Evolutionary conservation across 352 stramenopile species (phyloP), one percentile per base, ranked within the genome.

Genomic region (Pythium folliculosum): DNA sequence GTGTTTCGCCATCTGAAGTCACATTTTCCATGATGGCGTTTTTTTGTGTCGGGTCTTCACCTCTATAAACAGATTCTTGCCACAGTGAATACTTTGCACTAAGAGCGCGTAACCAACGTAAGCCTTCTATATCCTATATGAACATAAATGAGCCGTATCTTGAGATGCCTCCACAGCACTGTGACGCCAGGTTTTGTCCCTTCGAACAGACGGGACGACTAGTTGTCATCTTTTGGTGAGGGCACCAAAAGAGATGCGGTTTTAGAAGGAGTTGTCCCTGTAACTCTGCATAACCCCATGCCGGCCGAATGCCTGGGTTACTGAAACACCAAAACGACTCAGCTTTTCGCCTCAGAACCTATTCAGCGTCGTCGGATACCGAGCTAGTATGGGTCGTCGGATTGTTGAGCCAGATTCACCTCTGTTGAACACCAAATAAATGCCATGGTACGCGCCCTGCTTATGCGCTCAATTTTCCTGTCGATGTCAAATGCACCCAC

Each of bases 221-320:
- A 5, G 19, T 1, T 5, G 53, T 49, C 53, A 60, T 60, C 53
- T 45, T 60, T 27, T 60, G 35, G 53, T 60, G 53, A 60, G 53
- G 53, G 53, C 53, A 60, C 53, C 22, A 17, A 23, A 19, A 48
- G 3, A 17, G 21, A 30, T n/a, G 16, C 53, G 53, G 53, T 48
- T 60, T 60, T 60, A 60, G 35, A 4, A 60, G 53, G 35, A n/a
- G n/a, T n/a, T n/a, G n/a, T n/a, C n/a, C n/a, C n/a, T n/a, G n/a
- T n/a, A n/a, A n/a, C n/a, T n/a, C n/a, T n/a, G n/a, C n/a, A n/a
- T n/a, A n/a, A n/a, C n/a, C n/a, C n/a, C n/a, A n/a, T n/a, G n/a
- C n/a, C n/a, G n/a, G n/a, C n/a, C n/a, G n/a, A n/a, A n/a, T n/a
- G n/a, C n/a, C n/a, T n/a, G n/a, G n/a, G n/a, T n/a, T n/a, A n/a